Base-by-base conservation (phyloP, 2,329 filamentous ascomycete genomes). In the Cordyceps tenuipes region DNA sequence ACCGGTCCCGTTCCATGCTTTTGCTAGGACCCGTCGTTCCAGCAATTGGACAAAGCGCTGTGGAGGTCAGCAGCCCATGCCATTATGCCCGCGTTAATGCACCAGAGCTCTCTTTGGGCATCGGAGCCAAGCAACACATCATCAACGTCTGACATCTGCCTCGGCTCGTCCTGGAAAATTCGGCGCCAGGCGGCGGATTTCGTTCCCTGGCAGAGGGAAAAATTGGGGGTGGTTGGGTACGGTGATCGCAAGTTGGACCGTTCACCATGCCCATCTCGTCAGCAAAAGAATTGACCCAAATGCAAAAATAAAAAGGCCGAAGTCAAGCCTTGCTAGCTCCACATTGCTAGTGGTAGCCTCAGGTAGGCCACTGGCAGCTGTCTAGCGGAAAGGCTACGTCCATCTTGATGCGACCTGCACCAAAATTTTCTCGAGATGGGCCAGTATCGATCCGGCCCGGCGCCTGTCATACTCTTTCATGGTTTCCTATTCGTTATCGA, bases 301-400 rank as follows among this genome's bases (percentile, higher is more conserved):
- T 36, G 49, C 50, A 46, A 50, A 47, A 55, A 54, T 55, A 60
- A 51, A 60, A 60, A 60, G 58, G 51, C 58, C 58, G 58, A 60
- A 60, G 58, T 60, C 58, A 23, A 60, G 58, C 58, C 58, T 50
- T 60, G 46, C n/a, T 36, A 26, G 39, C 58, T 50, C 58, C 58
- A 60, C 58, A 50, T 34, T 13, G 44, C 19, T 19, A n/a, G n/a
- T n/a, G n/a, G n/a, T n/a, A n/a, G n/a, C n/a, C n/a, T n/a, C n/a
- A n/a, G n/a, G n/a, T n/a, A n/a, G n/a, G n/a, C n/a, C n/a, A n/a
- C n/a, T n/a, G n/a, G n/a, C n/a, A n/a, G n/a, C n/a, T n/a, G n/a
- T n/a, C n/a, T 53, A 51, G 48, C 43, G 43, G 50, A 5, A 34
- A 41, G 41, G 43, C 39, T 41, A 50, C 49, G 54, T 54, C 19